phyloP scores from a whole-genome alignment of 1,284 basidiomycete species.

The Xerocomus minutiporus region DNA sequence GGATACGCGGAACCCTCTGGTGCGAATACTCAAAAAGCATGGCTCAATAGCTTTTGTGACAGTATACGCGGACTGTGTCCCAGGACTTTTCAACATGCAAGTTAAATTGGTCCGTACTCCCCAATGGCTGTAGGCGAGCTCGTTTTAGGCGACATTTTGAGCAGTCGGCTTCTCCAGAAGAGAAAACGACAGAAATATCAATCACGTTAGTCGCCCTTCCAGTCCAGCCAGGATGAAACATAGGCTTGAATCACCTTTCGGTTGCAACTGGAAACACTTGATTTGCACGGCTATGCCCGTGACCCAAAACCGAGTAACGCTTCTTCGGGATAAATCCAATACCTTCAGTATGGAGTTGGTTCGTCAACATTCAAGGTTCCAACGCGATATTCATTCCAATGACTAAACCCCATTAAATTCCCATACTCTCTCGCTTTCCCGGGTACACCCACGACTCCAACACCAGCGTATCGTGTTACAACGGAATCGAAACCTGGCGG shows the following conservation, averaged over 20 bases:
- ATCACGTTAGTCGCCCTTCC: neutral
- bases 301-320: neutral
- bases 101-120: neutral
- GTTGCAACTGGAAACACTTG: neutral
- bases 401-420: neutral
- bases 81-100: neutral
- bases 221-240: neutral
- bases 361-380: neutral
- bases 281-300: neutral
- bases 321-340: neutral
- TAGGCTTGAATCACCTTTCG: neutral
- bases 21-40: no score
- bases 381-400: neutral
- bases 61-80: no score
- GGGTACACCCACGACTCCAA: neutral
- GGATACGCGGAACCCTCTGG: no score
- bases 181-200: neutral
- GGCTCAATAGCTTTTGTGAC: no score
- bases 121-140: neutral
- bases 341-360: neutral
- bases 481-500: neutral
- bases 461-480: neutral
- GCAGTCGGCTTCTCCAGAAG: neutral
- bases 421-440: neutral
- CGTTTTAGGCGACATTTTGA: neutral